Evolutionary conservation across 2,329 filamentous ascomycete genomes (phyloP).

Genomic region (Hirsutella thompsonii): DNA sequence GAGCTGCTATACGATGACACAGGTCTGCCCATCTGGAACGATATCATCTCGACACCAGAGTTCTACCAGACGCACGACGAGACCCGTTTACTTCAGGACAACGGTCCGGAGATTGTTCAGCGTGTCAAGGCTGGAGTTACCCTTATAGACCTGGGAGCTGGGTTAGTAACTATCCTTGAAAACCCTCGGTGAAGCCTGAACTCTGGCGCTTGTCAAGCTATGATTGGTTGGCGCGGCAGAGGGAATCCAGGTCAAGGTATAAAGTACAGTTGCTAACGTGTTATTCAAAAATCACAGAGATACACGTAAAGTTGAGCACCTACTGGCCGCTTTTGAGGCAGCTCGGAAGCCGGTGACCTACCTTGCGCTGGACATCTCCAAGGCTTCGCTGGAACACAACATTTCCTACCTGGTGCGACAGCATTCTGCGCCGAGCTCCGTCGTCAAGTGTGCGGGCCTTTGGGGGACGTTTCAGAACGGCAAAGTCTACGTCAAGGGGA

Average conservation of each 20-base stretch:
- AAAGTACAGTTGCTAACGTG: too few relatives aligned
- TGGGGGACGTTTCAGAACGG: constrained; percentile 27
- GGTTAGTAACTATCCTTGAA: constrained; percentile 18
- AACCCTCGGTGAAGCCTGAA: too few relatives aligned
- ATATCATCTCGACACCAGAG: constrained; percentile 24
- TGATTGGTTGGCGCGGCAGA: neutral
- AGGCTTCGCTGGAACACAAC: constrained; percentile 20
- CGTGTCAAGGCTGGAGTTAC: constrained; percentile 16
- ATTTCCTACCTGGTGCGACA: constrained; percentile 16
- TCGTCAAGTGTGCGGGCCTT: constrained; percentile 22
- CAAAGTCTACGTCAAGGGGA: constrained; percentile 15
- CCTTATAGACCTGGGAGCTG: constrained; percentile 27
- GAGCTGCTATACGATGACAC: constrained; percentile 26
- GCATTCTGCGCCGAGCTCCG: constrained; percentile 12
- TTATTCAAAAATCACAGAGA: too few relatives aligned
- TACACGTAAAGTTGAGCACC: constrained; percentile 25
- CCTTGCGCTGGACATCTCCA: constrained; percentile 27
- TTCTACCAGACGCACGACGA: constrained; percentile 30
- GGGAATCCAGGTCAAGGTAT: too few relatives aligned
- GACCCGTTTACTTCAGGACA: constrained; percentile 19
- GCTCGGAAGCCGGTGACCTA: constrained; percentile 17
- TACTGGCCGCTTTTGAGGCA: constrained; percentile 21
- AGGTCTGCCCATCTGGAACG: constrained; percentile 25
- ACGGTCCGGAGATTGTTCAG: constrained; percentile 21
- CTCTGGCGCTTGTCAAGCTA: too few relatives aligned